Evolutionary conservation across 148 eudicot species (phyloP).

Genomic region (Vaccinium macrocarpon): DNA sequence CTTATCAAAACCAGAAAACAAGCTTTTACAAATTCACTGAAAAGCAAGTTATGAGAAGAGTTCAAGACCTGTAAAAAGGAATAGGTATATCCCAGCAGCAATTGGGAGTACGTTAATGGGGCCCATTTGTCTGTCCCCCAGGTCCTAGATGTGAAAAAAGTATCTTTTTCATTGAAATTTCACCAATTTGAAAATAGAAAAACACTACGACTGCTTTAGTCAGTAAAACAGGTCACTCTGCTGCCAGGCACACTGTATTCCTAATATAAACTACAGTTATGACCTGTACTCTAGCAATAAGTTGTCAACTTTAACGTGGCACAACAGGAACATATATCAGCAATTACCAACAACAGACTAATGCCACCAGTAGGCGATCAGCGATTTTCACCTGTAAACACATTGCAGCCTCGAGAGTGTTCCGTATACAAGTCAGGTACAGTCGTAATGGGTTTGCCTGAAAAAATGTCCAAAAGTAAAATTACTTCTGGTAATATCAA

Average conservation of each 20-base stretch:
- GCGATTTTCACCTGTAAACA: conserved; percentile 59
- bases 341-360: background rate
- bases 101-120: background rate
- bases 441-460: conserved; percentile 72
- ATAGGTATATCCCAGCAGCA: background rate
- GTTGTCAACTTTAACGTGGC: conserved; percentile 6
- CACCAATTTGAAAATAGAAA: background rate
- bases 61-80: background rate
- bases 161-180: background rate
- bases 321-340: background rate
- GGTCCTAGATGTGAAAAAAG: background rate
- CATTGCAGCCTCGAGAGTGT: conserved; percentile 92
- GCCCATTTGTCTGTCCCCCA: background rate
- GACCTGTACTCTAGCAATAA: background rate
- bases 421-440: conserved; percentile 84
- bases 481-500: background rate
- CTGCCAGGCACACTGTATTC: background rate
- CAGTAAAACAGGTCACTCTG: background rate
- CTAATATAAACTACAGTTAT: background rate
- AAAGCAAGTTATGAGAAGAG: background rate
- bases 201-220: background rate
- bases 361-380: background rate
- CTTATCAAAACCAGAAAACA: background rate
- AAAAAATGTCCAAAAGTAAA: background rate
- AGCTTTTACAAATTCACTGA: background rate